Conservation (phyloP, 257 asterid species). For the Solanum lycopersicoides region DNA sequence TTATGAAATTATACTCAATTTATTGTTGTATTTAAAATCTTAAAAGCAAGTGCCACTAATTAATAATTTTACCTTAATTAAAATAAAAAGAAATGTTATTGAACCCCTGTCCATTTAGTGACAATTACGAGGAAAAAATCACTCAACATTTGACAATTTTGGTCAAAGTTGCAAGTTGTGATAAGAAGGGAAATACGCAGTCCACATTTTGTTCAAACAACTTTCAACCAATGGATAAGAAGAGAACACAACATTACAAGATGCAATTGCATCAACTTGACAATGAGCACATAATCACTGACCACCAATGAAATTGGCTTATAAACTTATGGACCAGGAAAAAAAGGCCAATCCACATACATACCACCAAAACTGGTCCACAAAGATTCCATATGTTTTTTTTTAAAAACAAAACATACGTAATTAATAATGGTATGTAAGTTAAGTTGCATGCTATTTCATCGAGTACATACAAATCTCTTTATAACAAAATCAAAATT, state of each 20-base stretch:
- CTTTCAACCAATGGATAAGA: neutral
- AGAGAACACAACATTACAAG: neutral
- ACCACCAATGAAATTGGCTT: conserved; percentile 14
- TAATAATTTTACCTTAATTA: too few species aligned
- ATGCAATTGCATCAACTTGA: neutral
- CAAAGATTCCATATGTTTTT: neutral
- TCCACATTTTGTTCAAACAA: neutral
- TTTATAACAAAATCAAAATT: neutral
- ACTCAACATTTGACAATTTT: neutral
- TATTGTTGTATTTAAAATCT: neutral
- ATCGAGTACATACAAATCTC: too few species aligned
- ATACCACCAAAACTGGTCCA: neutral
- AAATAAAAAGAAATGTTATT: neutral
- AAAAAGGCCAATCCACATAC: neutral
- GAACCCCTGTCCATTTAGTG: neutral
- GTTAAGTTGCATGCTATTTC: neutral
- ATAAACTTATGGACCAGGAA: conserved; percentile 6
- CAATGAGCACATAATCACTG: neutral
- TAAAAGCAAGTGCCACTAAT: too few species aligned
- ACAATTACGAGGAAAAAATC: neutral
- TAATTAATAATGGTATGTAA: neutral
- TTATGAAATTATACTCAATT: too few species aligned
- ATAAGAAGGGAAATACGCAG: neutral
- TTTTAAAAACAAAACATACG: neutral
- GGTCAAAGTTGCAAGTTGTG: neutral